phyloP scores from a whole-genome alignment of 768 basidiomycete genomes.

The Sporobolomyces pararoseus region DNA sequence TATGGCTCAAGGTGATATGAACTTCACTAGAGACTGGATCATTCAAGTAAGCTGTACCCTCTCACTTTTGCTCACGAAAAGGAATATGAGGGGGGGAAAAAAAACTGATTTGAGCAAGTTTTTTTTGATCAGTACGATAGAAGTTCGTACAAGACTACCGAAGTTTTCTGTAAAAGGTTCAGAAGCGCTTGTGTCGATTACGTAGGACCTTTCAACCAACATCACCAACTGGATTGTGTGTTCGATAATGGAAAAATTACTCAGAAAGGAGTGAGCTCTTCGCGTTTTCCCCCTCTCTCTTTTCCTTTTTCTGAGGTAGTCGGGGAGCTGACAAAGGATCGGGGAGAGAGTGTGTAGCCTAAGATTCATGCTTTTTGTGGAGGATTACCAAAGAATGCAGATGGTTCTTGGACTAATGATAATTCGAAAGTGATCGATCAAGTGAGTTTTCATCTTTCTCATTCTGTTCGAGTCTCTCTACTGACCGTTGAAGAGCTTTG shows the following conservation, averaged over 20 bases:
- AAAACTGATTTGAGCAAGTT: background rate
- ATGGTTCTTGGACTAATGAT: constrained; percentile 26
- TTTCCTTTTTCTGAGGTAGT: no score
- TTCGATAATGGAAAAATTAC: constrained; percentile 3
- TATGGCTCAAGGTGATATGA: constrained; percentile 21
- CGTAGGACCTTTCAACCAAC: constrained; percentile 2
- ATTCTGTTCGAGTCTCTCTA: background rate
- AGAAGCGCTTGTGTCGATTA: constrained; percentile 23
- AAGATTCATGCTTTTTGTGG: constrained; percentile 33
- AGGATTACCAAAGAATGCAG: constrained; percentile 20
- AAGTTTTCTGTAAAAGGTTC: constrained; percentile 23
- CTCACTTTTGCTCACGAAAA: no score
- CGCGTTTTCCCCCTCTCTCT: no score
- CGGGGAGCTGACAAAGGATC: no score
- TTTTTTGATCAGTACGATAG: constrained; percentile 6
- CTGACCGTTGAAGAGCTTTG: background rate
- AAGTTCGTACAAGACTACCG: background rate
- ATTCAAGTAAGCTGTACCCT: background rate
- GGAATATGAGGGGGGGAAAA: background rate
- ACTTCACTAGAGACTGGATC: constrained; percentile 13
- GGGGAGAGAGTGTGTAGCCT: background rate
- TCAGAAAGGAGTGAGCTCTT: constrained; percentile 19
- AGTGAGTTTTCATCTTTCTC: background rate
- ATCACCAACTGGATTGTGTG: constrained; percentile 28
- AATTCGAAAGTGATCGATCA: constrained; percentile 13